Evolutionary conservation across 169 alveolate genomes (phyloP), one percentile per base, ranked within the genome.

Genomic region (Miamiensis avidus): DNA sequence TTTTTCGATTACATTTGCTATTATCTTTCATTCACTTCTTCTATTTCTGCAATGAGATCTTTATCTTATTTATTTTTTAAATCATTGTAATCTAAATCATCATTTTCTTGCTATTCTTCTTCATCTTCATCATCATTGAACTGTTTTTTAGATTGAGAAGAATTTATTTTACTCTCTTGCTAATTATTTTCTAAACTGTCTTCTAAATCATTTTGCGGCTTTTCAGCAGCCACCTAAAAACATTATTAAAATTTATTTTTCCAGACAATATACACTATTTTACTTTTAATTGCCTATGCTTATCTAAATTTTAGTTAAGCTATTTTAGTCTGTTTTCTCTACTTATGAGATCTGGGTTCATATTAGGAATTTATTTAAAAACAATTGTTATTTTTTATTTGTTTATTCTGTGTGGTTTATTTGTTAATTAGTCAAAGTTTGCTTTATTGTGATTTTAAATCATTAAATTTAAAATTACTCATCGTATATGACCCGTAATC

Each of bases 11-110:
- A 49, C 64, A 49, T 34, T 20, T 27, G 27, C 20, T 79, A 75
- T 34, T 79, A 34, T 79, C 64, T 79, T 72, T 49, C 65, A 34
- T 79, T 79, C 28, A 79, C 64, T 79, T 79, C 75, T 64, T 79
- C 74, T 0, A 79, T 79, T 79, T 79, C 29, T 28, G 34, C 75
- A 34, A 79, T 79, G 29, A 79, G 29, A 49, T 79, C 84, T 28
- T 64, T 73, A 6, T 65, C n/a, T 78, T 78, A 31, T 1, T 33
- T 64, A 49, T 49, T 49, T 49, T 49, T 49, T 11, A 49, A 4
- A 11, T 49, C 20, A 49, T 20, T 49, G 69, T 49, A 49, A 49
- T 11, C 20, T 49, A 49, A 49, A 49, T 49, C n/a, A n/a, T n/a
- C n/a, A n/a, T n/a, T n/a, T n/a, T 49, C 69, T 49, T 49, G 4